Conservation (phyloP, 1,284 basidiomycete species). For the Apiotrichum mycotoxinovorans region DNA sequence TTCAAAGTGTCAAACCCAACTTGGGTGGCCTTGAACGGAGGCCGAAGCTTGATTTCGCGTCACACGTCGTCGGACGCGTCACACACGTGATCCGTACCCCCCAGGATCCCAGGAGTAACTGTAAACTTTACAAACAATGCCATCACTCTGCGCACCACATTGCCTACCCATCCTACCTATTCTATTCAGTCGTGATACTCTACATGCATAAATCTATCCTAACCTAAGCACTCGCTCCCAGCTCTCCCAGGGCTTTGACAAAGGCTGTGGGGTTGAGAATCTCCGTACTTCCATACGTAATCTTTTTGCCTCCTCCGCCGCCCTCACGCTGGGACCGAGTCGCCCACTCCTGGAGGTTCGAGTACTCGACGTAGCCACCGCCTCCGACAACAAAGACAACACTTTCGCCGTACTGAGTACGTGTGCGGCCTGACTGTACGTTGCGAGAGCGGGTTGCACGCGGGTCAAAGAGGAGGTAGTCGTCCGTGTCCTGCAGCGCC, state of each 20-base stretch:
- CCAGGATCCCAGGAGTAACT: not conserved
- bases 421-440: constrained; percentile 51
- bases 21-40: not conserved
- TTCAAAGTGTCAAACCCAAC: not conserved
- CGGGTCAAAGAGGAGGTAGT: constrained; percentile 92
- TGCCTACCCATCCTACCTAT: no score
- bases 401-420: constrained; percentile 72
- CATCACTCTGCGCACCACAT: no score
- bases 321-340: constrained; percentile 54
- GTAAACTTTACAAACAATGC: no score
- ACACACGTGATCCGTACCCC: not conserved
- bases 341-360: constrained; percentile 91
- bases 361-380: constrained; percentile 95
- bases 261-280: constrained; percentile 87
- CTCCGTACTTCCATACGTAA: constrained; percentile 95
- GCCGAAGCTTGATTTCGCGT: not conserved
- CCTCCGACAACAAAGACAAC: constrained; percentile 96
- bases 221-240: constrained; percentile 26
- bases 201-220: constrained; percentile 18
- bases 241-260: constrained; percentile 53
- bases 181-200: not conserved
- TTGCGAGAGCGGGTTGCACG: constrained; percentile 61
- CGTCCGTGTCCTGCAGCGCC: constrained; percentile 92
- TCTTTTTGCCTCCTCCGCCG: constrained; percentile 62
- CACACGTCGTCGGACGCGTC: not conserved